These are phyloP conservation scores for Alternaria arborescens DNA, from an alignment of 2,329 filamentous ascomycete genomes.

Conservation along the genomic window DNA sequence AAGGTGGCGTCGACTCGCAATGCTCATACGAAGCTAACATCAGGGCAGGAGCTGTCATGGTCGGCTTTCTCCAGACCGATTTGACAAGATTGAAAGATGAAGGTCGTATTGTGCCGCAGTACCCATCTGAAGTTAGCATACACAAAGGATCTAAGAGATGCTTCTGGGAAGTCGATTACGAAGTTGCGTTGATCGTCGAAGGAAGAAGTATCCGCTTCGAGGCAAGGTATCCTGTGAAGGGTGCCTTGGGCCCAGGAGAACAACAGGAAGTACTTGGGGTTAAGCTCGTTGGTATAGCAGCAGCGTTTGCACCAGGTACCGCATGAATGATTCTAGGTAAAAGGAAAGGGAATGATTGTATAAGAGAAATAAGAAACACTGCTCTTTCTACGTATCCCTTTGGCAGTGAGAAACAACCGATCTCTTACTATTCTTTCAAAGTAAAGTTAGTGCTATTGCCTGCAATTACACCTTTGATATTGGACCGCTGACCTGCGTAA, in stretches of 20 bases:
- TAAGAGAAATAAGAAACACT: too few species aligned
- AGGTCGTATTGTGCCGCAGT: slow-evolving; percentile 15
- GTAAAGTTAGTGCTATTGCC: too few species aligned
- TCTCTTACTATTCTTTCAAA: too few species aligned
- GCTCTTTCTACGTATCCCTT: too few species aligned
- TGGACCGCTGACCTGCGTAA: too few species aligned
- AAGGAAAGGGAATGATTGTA: too few species aligned
- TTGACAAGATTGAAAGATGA: slow-evolving; percentile 20
- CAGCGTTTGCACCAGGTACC: slow-evolving; percentile 23
- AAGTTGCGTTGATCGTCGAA: slow-evolving; percentile 25
- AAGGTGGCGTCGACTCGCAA: too few species aligned
- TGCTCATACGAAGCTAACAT: neutral
- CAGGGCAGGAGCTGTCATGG: slow-evolving; percentile 16
- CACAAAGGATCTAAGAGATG: neutral
- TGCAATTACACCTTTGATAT: too few species aligned
- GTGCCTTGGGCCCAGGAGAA: slow-evolving; percentile 6
- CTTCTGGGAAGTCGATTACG: slow-evolving; percentile 21
- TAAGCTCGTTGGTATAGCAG: slow-evolving; percentile 19
- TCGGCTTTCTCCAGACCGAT: slow-evolving; percentile 18
- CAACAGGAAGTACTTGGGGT: slow-evolving; percentile 3
- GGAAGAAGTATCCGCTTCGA: slow-evolving; percentile 23
- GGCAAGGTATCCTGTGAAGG: slow-evolving; percentile 18
- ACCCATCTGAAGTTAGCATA: slow-evolving; percentile 7
- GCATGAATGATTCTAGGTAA: slow-evolving; percentile 6
- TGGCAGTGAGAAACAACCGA: too few species aligned